Conservation (phyloP, 164 flowering plant genomes). For the Stephania cephalantha region DNA sequence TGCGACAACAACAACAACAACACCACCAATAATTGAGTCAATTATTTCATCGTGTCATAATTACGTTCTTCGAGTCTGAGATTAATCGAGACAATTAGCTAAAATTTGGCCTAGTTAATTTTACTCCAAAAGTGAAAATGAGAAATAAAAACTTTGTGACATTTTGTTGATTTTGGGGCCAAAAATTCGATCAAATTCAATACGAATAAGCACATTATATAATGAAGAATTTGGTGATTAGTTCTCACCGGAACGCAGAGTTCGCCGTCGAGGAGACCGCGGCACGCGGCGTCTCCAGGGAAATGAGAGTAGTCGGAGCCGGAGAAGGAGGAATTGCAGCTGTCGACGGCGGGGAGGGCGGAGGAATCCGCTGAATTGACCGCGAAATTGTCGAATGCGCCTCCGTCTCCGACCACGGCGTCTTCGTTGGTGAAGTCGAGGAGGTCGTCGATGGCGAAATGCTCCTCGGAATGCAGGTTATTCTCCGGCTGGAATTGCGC, state of each 20-base stretch:
- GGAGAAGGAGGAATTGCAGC: conserved; percentile 71
- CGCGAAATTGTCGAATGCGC: conserved; percentile 12
- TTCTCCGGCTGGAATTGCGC: conserved; percentile 36
- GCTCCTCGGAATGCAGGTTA: conserved; percentile 31
- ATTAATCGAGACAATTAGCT: background rate
- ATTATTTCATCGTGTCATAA: background rate
- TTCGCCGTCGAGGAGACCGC: conserved; percentile 42
- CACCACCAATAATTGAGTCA: background rate
- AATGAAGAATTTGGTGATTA: no score
- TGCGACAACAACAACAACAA: conserved; percentile 19
- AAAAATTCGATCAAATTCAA: no score
- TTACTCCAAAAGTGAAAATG: background rate
- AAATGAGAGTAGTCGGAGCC: conserved; percentile 32
- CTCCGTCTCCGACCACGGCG: conserved; percentile 15
- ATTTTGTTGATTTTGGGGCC: background rate
- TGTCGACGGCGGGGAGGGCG: conserved; percentile 45
- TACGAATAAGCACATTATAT: no score
- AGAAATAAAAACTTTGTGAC: background rate
- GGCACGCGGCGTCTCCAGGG: conserved; percentile 26
- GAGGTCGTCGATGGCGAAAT: conserved; percentile 73
- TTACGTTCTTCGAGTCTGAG: no score
- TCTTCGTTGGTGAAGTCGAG: conserved; percentile 82
- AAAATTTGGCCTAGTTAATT: background rate
- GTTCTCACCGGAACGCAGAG: conserved; percentile 77
- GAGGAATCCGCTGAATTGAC: conserved; percentile 56